These are phyloP conservation scores for Xylaria sp. DNA, from an alignment of 2,329 filamentous ascomycete genomes.

Conservation along the genomic window DNA sequence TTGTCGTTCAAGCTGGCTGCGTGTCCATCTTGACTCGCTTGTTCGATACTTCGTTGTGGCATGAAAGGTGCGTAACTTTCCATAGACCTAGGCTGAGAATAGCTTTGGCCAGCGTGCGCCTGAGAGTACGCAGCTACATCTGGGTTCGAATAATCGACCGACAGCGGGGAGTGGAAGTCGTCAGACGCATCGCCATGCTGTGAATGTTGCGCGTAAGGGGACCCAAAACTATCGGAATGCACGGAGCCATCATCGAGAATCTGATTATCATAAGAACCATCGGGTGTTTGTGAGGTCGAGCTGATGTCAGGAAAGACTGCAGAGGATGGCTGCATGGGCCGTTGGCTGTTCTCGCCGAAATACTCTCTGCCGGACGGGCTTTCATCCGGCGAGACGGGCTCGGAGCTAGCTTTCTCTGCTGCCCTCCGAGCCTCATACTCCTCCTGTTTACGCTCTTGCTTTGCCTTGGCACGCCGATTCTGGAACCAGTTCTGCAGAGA, in stretches of 20 bases:
- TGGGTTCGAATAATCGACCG: slow-evolving; percentile 25
- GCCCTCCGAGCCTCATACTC: slow-evolving; percentile 51
- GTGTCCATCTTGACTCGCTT: slow-evolving; percentile 2
- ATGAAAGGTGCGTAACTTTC: slow-evolving; percentile 23
- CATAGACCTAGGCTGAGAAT: slow-evolving; percentile 21
- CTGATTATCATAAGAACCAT: slow-evolving; percentile 23
- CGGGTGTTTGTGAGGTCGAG: slow-evolving; percentile 25
- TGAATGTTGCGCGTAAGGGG: slow-evolving; percentile 16
- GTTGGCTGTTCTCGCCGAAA: slow-evolving; percentile 35
- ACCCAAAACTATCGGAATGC: slow-evolving; percentile 17
- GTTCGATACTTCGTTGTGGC: slow-evolving; percentile 5
- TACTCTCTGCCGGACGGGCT: slow-evolving; percentile 27
- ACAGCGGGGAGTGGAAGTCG: slow-evolving; percentile 31
- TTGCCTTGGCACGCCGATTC: slow-evolving; percentile 65
- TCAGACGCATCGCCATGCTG: slow-evolving; percentile 18
- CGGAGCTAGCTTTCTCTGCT: slow-evolving; percentile 42
- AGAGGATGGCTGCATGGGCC: slow-evolving; percentile 41
- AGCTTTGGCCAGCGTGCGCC: slow-evolving; percentile 13
- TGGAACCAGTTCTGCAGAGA: slow-evolving; percentile 67
- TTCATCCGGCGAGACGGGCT: slow-evolving; percentile 37
- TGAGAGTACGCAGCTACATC: slow-evolving; percentile 23
- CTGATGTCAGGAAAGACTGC: slow-evolving; percentile 39
- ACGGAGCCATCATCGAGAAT: slow-evolving; percentile 17
- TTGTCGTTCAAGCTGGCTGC: slow-evolving; percentile 11
- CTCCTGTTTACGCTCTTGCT: slow-evolving; percentile 62